Base-by-base conservation (phyloP, 192 early-diverging fungal genomes). In the Obelidium mucronatum region DNA sequence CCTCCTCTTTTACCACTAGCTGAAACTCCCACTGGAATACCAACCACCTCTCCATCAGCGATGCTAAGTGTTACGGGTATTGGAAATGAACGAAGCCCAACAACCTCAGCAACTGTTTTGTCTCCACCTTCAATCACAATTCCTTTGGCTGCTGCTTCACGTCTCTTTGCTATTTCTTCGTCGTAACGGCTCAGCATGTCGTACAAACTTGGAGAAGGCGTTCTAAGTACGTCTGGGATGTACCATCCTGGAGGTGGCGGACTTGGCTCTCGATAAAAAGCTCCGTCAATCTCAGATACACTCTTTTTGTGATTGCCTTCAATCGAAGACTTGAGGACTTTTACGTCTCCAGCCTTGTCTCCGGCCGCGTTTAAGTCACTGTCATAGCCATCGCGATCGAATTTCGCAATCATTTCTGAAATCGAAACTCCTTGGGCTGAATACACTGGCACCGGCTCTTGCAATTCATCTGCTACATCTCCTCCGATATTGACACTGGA, bases 191-290 rank as follows among this genome's bases (percentile, higher is more conserved):
- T 35, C 62, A 64, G 34, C 31, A n/a, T 6, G 4, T 64, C 62
- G 36, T 39, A 64, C 39, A 40, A 22, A 13, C 39, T 24, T 13
- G 62, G 62, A 39, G 28, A 35, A 13, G 62, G 62, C 22, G 62
- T 64, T 8, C 62, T 5, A 24, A 64, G 34, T 15, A n/a, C 13
- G 11, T 8, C 1, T 13, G 62, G 62, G 19, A 64, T 6, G 36
- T 64, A 64, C 62, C 62, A 64, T 24, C 62, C 62, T 11, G 62
- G 62, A 24, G 62, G 62, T 19, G 62, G 31, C 8, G 62, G 62
- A 33, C 31, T 35, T 6, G 31, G 62, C 24, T 28, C 39, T 35
- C 35, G 39, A 35, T 37, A 64, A 64, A 34, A 64, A 64, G 11
- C 39, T 15, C 4, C 31, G 1, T 35, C 31, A 11, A 28, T 13